Base-by-base conservation (phyloP, 1,284 basidiomycete species). In the Limonomyces culmigenus region DNA sequence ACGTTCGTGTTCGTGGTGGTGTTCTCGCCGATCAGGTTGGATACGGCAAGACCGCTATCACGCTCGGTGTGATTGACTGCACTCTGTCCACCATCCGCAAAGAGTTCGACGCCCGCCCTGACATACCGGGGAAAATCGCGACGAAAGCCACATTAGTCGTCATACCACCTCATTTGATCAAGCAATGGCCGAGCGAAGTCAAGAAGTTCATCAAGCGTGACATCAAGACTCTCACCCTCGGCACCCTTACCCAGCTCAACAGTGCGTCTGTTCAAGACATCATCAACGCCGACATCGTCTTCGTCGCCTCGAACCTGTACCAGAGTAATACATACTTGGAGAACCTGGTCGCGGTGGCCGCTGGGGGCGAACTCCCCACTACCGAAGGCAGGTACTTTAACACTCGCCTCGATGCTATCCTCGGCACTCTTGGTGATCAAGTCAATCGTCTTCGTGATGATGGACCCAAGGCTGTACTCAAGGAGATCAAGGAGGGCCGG, bases 21-120 rank as follows among this genome's bases (percentile, higher is more conserved):
- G 91, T 96, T 36, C 71, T 96, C 33, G 92, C 92, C 5, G 91
- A 96, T 49, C 81, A 93, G 53, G 91, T 96, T 44, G 91, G 92
- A 35, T 96, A 96, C 50, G 91, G 91, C 21, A 96, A 96, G 60
- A 96, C 91, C 0, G 89, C 89, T 18, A 95, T 96, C 45, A 89
- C 88, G 1, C 67, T 96, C 15, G 91, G 81, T 8, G 65, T 96
- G 38, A 80, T 93, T 43, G 77, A 83, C 48, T 77, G 72, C 48
- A 65, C 70, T 38, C 59, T 56, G 36, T 66, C 70, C 45, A 55
- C 64, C 27, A 68, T 81, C 20, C 62, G 63, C 38, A 60, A 65
- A 37, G 68, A 76, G 40, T 68, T 78, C 42, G 50, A 58, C 2
- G 59, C 62, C n/a, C 59, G 62, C 33, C 62, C 62, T 38, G 58